Evolutionary conservation across 2,329 filamentous ascomycete genomes (phyloP).

Genomic region (Ascochyta clinopodiicola): DNA sequence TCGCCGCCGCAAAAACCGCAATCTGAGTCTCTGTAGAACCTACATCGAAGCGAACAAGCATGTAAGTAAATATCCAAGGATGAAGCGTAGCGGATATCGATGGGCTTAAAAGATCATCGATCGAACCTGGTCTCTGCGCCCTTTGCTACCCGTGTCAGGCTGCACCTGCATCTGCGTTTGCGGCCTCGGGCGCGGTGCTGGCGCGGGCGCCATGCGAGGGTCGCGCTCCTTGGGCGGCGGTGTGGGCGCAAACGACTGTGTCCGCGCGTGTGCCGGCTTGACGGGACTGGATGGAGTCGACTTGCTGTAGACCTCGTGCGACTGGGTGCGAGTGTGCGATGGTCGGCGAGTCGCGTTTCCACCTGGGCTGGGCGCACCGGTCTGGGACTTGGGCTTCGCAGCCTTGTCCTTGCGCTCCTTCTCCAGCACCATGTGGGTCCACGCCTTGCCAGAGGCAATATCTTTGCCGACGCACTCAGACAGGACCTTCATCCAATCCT

Average conservation of each 20-base stretch:
- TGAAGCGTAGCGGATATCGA: conserved; percentile 30
- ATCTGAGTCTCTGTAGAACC: conserved; percentile 33
- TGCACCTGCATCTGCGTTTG: conserved; percentile 30
- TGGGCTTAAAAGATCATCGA: conserved; percentile 50
- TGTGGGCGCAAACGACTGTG: conserved; percentile 38
- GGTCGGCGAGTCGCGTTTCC: conserved; percentile 23
- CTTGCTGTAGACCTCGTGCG: conserved; percentile 37
- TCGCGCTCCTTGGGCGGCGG: conserved; percentile 44
- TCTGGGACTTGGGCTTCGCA: conserved; percentile 24
- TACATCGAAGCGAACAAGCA: conserved; percentile 34
- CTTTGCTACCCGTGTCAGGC: conserved; percentile 18
- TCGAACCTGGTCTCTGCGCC: conserved; percentile 49
- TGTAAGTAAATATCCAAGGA: conserved; percentile 35
- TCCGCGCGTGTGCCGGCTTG: conserved; percentile 41
- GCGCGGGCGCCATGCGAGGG: conserved; percentile 32
- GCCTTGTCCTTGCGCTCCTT: conserved; percentile 50
- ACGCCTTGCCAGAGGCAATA: conserved; percentile 58
- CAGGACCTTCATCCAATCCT: conserved; percentile 92
- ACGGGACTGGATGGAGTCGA: conserved; percentile 38
- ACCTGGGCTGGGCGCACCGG: conserved; percentile 27
- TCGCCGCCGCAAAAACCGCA: conserved; percentile 26
- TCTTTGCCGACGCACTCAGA: conserved; percentile 71
- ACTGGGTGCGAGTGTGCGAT: conserved; percentile 39
- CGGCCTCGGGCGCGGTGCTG: conserved; percentile 43
- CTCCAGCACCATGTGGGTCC: conserved; percentile 66